phyloP scores from a whole-genome alignment of 2,329 filamentous ascomycete genomes.

The Xylariaceae sp. region DNA sequence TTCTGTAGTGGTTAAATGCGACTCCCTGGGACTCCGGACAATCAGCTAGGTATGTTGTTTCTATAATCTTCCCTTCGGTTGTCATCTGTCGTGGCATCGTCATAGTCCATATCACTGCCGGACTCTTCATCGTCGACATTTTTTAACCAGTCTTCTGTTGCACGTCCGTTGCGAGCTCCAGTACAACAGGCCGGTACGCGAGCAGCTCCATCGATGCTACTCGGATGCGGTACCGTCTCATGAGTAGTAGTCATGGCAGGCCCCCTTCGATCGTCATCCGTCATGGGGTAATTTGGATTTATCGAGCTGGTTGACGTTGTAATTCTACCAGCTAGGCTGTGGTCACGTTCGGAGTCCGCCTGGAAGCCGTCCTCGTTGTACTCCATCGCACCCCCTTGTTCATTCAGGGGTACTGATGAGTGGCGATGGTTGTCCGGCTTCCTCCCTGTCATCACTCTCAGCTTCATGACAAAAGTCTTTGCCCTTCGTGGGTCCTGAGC shows the following conservation, averaged over 20 bases:
- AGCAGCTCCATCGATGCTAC: not conserved
- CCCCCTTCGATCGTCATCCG: constrained; percentile 3
- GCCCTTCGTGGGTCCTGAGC: constrained; percentile 42
- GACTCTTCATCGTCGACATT: constrained; percentile 16
- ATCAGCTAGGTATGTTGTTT: not conserved
- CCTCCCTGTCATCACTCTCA: constrained; percentile 45
- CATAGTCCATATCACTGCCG: constrained; percentile 9
- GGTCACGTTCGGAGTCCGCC: constrained; percentile 18
- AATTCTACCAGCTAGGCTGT: constrained; percentile 10
- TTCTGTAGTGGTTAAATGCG: not conserved
- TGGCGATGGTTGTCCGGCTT: constrained; percentile 40
- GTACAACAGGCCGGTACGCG: not conserved
- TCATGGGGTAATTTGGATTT: not conserved
- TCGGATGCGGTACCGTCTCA: constrained; percentile 1
- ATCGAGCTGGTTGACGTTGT: constrained; percentile 2
- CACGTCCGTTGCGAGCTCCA: constrained; percentile 4
- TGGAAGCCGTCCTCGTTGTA: constrained; percentile 7
- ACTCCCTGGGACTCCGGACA: not conserved
- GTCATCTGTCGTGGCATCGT: constrained; percentile 15
- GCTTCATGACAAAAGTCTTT: constrained; percentile 42
- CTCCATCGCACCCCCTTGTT: constrained; percentile 14
- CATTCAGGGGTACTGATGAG: constrained; percentile 25
- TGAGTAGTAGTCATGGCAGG: not conserved
- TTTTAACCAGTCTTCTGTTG: constrained; percentile 19
- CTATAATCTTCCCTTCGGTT: constrained; percentile 11